Conservation (phyloP, 1,284 basidiomycete species). For the Fomitopsis palustris region DNA sequence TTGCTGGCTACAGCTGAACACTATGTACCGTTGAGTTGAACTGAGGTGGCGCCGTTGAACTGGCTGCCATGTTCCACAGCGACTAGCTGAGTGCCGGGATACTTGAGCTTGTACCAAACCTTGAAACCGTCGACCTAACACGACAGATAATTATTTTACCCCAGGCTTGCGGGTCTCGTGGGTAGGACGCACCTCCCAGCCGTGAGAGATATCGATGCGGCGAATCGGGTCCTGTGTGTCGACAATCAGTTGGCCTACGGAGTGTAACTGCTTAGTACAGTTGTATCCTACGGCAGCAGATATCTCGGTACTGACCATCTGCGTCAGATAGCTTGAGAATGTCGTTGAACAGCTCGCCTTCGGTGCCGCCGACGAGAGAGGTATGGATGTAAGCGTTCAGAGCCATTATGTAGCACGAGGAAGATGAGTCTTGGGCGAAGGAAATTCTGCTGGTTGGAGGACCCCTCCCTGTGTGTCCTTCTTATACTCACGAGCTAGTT, state of each 20-base stretch:
- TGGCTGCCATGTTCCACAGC: conserved; percentile 10
- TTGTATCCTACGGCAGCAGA: not conserved
- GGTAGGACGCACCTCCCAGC: conserved; percentile 11
- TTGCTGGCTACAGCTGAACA: not conserved
- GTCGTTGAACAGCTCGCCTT: conserved; percentile 9
- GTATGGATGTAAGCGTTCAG: conserved; percentile 10
- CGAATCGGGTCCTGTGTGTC: conserved; percentile 9
- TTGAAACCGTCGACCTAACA: conserved; percentile 13
- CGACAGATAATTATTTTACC: not conserved
- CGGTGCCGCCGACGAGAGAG: conserved; percentile 12
- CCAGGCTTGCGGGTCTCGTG: not conserved
- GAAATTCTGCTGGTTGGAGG: no score
- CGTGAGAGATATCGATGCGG: conserved; percentile 9
- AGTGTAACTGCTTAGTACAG: not conserved
- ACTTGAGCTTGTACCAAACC: conserved; percentile 10
- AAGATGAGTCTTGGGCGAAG: no score
- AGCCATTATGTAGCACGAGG: no score
- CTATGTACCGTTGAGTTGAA: not conserved
- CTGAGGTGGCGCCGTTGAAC: not conserved
- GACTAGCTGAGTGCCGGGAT: not conserved
- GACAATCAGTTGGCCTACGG: conserved; percentile 1
- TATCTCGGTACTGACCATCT: not conserved
- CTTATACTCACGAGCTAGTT: no score
- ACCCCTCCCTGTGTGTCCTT: no score
- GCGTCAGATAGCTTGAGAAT: not conserved